Percentiles rank a stretch among this genome's conserved stretches.
phyloP scores from a whole-genome alignment of 495 filamentous ascomycete species.

The Podospora bellae-mahoneyi region DNA sequence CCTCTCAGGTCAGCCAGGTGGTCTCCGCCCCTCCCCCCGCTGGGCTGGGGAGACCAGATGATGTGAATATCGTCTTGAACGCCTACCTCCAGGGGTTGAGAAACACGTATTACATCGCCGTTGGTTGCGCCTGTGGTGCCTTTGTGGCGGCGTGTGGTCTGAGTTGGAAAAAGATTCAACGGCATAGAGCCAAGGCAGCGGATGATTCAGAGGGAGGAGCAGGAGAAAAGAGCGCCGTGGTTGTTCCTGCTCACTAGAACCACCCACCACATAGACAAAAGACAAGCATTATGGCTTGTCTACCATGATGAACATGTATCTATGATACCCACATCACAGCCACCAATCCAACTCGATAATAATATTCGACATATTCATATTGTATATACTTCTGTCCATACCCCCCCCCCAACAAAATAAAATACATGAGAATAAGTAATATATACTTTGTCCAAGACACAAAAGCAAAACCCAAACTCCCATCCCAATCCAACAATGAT shows the following conservation, averaged over 20 bases:
- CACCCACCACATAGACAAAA: neutral
- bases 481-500: neutral
- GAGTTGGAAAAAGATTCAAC: conserved; percentile 49
- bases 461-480: neutral
- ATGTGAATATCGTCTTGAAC: conserved; percentile 34
- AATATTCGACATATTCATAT: neutral
- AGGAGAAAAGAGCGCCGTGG: neutral
- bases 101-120: conserved; percentile 44
- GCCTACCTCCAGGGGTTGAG: conserved; percentile 47
- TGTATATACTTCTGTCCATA: neutral
- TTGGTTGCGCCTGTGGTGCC: conserved; percentile 37
- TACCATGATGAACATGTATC: neutral
- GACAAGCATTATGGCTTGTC: neutral
- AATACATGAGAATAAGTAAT: neutral
- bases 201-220: neutral
- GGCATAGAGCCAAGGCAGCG: conserved; percentile 14
- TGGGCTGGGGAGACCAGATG: conserved; percentile 18
- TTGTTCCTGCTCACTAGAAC: neutral
- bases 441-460: neutral
- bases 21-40: conserved; percentile 25
- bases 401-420: neutral
- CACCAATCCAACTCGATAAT: neutral
- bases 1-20: conserved; percentile 40
- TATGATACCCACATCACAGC: neutral
- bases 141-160: conserved; percentile 41